Percentiles rank a stretch among this genome's conserved stretches.
These are phyloP conservation scores for Whalleya microplaca DNA, from an alignment of 2,329 filamentous ascomycete genomes.

Conservation along the genomic window DNA sequence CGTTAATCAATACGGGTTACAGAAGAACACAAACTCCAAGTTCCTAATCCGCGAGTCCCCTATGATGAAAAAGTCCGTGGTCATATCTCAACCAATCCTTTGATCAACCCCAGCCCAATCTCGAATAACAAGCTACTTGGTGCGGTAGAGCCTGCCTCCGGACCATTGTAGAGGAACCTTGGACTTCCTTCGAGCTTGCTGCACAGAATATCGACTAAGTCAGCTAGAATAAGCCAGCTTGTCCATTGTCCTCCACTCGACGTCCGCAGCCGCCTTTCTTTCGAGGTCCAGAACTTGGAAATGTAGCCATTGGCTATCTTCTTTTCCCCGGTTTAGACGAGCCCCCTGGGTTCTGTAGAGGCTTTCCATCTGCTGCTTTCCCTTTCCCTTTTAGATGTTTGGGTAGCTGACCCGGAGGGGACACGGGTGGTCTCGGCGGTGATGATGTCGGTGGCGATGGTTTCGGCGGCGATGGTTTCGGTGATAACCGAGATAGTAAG, in stretches of 20 bases:
- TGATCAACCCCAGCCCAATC: neutral
- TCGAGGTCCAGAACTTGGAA: neutral
- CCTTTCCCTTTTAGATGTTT: neutral
- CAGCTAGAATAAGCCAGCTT: neutral
- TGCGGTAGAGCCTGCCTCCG: neutral
- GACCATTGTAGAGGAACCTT: neutral
- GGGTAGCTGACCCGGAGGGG: neutral
- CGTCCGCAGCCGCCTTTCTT: neutral
- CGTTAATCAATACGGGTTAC: too few relatives aligned
- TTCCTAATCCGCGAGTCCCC: too few relatives aligned
- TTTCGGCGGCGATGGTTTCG: neutral
- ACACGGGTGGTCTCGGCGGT: neutral
- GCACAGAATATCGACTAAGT: too few relatives aligned
- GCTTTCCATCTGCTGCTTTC: neutral
- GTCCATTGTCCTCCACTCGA: neutral
- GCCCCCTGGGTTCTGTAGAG: neutral
- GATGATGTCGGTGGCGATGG: too few relatives aligned
- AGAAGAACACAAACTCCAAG: too few relatives aligned
- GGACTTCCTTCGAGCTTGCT: too few relatives aligned
- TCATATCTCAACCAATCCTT: too few relatives aligned
- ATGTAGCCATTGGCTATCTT: neutral
- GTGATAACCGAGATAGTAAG: neutral
- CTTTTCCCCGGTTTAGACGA: neutral
- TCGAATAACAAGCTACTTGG: neutral
- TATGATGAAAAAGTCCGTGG: too few relatives aligned